Evolutionary conservation across 1,284 basidiomycete genomes (phyloP), one percentile per base, ranked within the genome.

Genomic region (Cutaneotrichosporon dermatis): DNA sequence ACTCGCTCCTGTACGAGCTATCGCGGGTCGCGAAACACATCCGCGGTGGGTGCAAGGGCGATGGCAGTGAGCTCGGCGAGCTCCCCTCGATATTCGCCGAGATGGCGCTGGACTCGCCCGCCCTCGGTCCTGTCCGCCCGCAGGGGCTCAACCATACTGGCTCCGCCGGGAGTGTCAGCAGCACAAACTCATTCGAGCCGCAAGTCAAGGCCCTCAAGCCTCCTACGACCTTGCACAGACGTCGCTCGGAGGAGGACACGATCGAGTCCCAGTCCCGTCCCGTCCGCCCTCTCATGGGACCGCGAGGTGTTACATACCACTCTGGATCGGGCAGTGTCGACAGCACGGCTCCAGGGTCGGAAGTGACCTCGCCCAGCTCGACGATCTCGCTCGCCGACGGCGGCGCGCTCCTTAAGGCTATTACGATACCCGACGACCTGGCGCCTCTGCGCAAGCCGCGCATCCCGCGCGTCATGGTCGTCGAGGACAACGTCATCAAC

Each of bases 401-500:
- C 9, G 81, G 80, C 1, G 78, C 79, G 3, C 79, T 82, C 70
- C 71, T 82, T 39, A 79, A 79, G 57, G 74, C 76, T 10, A 77
- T 78, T 4, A 65, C 80, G 9, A 67, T 71, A 13, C 68, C 70
- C 3, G 55, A 66, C 6, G 68, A 69, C 6, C 82, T 41, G 77
- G 80, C 74, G 2, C 34, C 39, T 2, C 45, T 57, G 3, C 36
- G 46, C 5, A 15, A 49, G 10, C 51, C 40, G 9, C 51, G 55
- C 2, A 64, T 65, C 13, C 50, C 50, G 6, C 82, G 85, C 51
- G 85, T 92, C 8, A 78, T 92, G 55, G 86, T 92, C 2, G 88
- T 92, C 2, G 91, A 92, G 76, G 89, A 93, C 69, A 92, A 92
- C 70, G 83, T 77, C 58, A 88, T 77, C 66, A 78, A 75, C 66